Evolutionary conservation across 345 rosid genomes (phyloP).

Genomic region (Pugionium cornutum): DNA sequence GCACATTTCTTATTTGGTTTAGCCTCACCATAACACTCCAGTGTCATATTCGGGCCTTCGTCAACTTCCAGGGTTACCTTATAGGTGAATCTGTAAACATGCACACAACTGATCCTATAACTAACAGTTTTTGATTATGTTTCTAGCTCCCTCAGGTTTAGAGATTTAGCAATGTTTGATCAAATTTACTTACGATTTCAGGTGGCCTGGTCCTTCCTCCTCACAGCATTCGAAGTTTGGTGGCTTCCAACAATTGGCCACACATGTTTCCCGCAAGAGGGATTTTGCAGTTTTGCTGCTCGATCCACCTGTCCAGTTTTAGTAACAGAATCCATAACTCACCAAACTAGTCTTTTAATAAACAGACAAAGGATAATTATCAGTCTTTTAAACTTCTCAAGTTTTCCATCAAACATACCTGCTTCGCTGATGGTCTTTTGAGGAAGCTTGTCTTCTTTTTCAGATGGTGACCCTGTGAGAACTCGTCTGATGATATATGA

Average conservation of each 20-base stretch:
- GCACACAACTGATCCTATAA: constrained; percentile 9
- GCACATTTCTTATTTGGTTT: constrained; percentile 68
- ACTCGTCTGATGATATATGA: constrained; percentile 32
- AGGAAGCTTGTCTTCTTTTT: constrained; percentile 25
- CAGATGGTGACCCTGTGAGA: constrained; percentile 24
- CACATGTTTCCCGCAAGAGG: constrained; percentile 61
- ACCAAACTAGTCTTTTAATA: constrained; percentile 6
- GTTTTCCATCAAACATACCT: constrained; percentile 24
- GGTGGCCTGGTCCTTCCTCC: constrained; percentile 79
- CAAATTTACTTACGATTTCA: constrained; percentile 58
- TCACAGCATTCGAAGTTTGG: constrained; percentile 68
- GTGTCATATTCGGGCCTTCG: constrained; percentile 43
- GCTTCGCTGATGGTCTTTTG: constrained; percentile 24
- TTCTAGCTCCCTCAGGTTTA: constrained; percentile 14
- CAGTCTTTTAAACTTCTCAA: constrained; percentile 2
- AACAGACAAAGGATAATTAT: neutral
- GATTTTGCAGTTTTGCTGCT: constrained; percentile 56
- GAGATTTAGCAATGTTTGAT: constrained; percentile 14
- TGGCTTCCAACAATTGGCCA: constrained; percentile 66
- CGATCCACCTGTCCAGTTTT: constrained; percentile 44
- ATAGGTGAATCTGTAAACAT: constrained; percentile 60
- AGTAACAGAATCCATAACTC: constrained; percentile 5
- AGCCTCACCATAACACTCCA: constrained; percentile 62
- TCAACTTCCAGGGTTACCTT: constrained; percentile 64
- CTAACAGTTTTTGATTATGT: neutral